Conservation (phyloP, 2,329 filamentous ascomycete genomes). For the Aureobasidium vineae region DNA sequence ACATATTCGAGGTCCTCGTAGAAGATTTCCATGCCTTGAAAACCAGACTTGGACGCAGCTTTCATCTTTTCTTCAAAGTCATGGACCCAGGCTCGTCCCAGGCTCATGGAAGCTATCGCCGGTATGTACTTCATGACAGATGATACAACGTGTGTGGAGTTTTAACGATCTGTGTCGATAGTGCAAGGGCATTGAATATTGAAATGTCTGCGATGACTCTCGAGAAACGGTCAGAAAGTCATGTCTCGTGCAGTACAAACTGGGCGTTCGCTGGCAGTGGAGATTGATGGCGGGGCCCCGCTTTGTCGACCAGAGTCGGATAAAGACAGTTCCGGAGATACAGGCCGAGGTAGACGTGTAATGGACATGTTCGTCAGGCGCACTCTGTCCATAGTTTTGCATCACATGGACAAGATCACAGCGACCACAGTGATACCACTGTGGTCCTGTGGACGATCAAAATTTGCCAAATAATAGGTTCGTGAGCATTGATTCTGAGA, state of each 20-base stretch:
- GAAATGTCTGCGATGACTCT: too few relatives aligned
- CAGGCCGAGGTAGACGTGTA: neutral
- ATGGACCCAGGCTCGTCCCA: slow-evolving; percentile 71
- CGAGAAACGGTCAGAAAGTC: too few relatives aligned
- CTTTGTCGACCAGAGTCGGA: neutral
- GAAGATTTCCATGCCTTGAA: slow-evolving; percentile 71
- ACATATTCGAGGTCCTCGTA: slow-evolving; percentile 70
- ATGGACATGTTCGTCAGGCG: neutral
- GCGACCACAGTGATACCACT: too few relatives aligned
- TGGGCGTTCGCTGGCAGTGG: neutral
- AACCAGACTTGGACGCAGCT: slow-evolving; percentile 63
- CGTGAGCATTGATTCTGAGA: too few relatives aligned
- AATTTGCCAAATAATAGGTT: too few relatives aligned
- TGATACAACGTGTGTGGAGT: neutral
- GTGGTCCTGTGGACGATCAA: too few relatives aligned
- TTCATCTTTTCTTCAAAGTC: slow-evolving; percentile 65
- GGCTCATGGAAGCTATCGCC: slow-evolving; percentile 73
- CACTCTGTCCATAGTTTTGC: neutral
- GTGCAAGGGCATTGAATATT: too few relatives aligned
- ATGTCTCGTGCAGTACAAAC: neutral
- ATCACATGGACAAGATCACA: too few relatives aligned
- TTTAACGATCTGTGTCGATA: too few relatives aligned
- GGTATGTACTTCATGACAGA: slow-evolving; percentile 54
- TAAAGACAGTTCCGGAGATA: neutral
- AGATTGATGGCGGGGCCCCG: neutral